Base-by-base conservation (phyloP, 805 yeast species). In the Dipodascus albidus region DNA sequence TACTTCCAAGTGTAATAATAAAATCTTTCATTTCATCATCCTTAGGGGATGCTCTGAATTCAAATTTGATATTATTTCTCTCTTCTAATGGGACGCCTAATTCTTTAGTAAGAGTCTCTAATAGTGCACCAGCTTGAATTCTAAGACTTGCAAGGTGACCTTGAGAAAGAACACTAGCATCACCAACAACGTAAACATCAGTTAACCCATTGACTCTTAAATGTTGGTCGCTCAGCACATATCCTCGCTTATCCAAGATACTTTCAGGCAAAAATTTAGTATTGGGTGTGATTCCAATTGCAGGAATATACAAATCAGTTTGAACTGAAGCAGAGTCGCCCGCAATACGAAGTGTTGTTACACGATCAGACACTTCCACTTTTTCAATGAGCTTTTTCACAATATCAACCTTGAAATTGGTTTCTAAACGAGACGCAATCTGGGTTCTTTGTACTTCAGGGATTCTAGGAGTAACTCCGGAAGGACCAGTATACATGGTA, bases 401-500 rank as follows among this genome's bases (percentile, higher is more conserved):
- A 8, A 60, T 50, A 24, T 54, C 54, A 9, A 51, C 54, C 35
- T 57, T 52, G 48, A 57, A 48, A 3, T 59, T 50, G 24, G 55
- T 56, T 23, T 57, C 64, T 27, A 63, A 55, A 35, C 53, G 51
- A 23, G 50, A 53, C 21, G 42, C 44, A 14, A 58, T 58, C 8
- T 52, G 35, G 15, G 48, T 51, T 2, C 63, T 55, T 6, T 50
- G 53, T 17, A 48, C 50, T 15, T 31, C 51, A 2, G 52, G 51
- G 33, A 60, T 44, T 9, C n/a, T 21, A 20, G 51, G 52, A 21
- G 60, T 50, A 14, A 62, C 55, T 15, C 55, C 55, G 14, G 50
- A 44, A 9, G 48, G 17, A 11, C 60, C 60, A 42, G 59, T 51
- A 55, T 60, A 63, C 15, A 64, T 51, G 4, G 54, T 64, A 9